Base-by-base conservation (phyloP, 352 stramenopile genomes). In the Phytopythium vexans region DNA sequence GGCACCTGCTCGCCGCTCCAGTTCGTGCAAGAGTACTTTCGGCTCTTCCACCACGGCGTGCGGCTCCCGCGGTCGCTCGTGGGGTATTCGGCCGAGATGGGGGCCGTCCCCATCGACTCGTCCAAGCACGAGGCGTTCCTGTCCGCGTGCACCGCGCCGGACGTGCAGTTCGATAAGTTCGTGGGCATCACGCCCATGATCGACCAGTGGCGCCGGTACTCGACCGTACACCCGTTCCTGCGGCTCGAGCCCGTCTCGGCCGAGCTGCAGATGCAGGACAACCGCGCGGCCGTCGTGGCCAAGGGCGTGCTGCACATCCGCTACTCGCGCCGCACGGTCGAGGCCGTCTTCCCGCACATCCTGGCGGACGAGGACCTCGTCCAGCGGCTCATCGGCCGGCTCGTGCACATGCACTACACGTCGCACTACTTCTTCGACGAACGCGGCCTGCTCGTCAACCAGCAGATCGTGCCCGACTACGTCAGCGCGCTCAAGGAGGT, bases 331-430 rank as follows among this genome's bases (percentile, higher is more conserved):
- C 33, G 45, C 4, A 76, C 66, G 3, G 60, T 82, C 33, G 53
- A 68, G 39, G 49, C 27, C 14, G 38, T 82, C n/a, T 82, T 75
- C 51, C 71, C 71, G 32, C 63, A 74, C 31, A 16, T 69, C 6
- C 27, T 76, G 1, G 16, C 51, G 44, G 16, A 71, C 43, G 49
- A 58, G 45, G 38, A 46, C n/a, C 61, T 82, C 38, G 53, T 74
- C 3, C 32, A 63, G 12, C 39, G 42, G 31, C 68, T 82, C 7
- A 38, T 78, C 8, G 68, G 70, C 27, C 55, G 58, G 21, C 50
- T 73, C 43, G 40, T 77, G 5, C 52, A 58, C 27, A 58, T 73
- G 36, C 55, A 54, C 8, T 77, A 58, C 50, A 62, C 60, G 37
- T 64, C 64, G 38, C 57, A 66, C 32, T 73, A 66, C 39, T 68